Percentiles rank a stretch among this genome's conserved stretches.
phyloP scores from a whole-genome alignment of 495 filamentous ascomycete species.

The Venustampulla echinocandica region DNA sequence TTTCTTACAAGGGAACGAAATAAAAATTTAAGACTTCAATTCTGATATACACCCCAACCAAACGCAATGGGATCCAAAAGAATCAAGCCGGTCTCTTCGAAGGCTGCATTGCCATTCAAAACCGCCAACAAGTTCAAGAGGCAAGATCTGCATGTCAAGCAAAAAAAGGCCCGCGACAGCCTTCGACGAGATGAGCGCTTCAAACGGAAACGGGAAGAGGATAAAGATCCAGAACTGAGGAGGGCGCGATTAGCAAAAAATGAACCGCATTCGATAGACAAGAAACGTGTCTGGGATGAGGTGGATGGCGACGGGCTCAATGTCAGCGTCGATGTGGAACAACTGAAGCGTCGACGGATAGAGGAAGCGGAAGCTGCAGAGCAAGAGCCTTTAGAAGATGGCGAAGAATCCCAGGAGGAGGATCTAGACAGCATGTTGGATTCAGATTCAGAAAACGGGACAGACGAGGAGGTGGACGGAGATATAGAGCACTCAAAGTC shows the following conservation, averaged over 20 bases:
- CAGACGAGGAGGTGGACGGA: conserved; percentile 34
- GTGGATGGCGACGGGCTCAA: conserved; percentile 69
- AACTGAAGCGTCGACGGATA: conserved; percentile 61
- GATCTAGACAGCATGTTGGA: conserved; percentile 70
- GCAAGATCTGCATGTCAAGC: conserved; percentile 62
- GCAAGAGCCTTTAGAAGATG: conserved; percentile 35
- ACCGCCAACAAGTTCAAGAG: conserved; percentile 64
- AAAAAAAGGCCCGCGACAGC: conserved; percentile 65
- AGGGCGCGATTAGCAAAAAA: conserved; percentile 66
- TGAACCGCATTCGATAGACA: conserved; percentile 74
- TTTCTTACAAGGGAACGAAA: background rate
- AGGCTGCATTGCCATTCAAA: conserved; percentile 30
- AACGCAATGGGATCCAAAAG: conserved; percentile 33
- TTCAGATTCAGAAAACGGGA: conserved; percentile 38
- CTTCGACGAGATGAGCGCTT: conserved; percentile 69
- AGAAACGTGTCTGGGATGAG: conserved; percentile 81
- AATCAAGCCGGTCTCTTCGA: conserved; percentile 26
- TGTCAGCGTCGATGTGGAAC: conserved; percentile 67
- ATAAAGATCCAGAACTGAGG: conserved; percentile 68
- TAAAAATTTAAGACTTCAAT: conserved; percentile 3
- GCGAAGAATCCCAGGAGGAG: conserved; percentile 43
- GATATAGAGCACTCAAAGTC: background rate
- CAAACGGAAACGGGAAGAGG: conserved; percentile 71
- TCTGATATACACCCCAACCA: conserved; percentile 9
- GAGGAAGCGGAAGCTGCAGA: conserved; percentile 53